Percentiles rank a stretch among this genome's conserved stretches.
Conservation (phyloP, 306 rosid species). For the Prunus mume region DNA sequence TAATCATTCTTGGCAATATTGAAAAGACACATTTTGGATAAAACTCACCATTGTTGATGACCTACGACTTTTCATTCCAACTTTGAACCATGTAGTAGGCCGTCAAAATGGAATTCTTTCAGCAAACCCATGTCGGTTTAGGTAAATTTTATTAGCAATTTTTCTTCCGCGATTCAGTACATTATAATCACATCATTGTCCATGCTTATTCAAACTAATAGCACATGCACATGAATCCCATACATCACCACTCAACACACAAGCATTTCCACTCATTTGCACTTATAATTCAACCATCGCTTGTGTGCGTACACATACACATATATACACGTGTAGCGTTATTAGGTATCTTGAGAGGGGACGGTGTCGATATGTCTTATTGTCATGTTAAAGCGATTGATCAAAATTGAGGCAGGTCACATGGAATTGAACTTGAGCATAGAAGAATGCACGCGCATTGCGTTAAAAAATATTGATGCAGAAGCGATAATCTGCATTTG, state of each 20-base stretch:
- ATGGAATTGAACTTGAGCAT: not conserved
- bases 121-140: too few species aligned
- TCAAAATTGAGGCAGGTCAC: conserved; percentile 18
- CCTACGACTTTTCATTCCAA: not conserved
- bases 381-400: conserved; percentile 8
- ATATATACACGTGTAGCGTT: too few species aligned
- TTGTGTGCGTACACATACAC: too few species aligned
- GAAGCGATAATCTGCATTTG: conserved; percentile 36
- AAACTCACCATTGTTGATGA: not conserved
- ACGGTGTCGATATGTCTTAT: too few species aligned
- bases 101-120: not conserved
- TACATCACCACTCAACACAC: too few species aligned
- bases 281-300: too few species aligned
- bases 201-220: too few species aligned
- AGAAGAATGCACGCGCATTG: not conserved
- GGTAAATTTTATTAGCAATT: too few species aligned
- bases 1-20: not conserved
- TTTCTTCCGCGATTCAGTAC: too few species aligned
- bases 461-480: conserved; percentile 30
- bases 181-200: too few species aligned
- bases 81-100: not conserved
- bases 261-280: too few species aligned
- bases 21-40: not conserved
- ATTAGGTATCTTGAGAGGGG: not conserved
- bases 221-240: too few species aligned